Evolutionary conservation across 192 early-diverging fungal genomes (phyloP), one percentile per base, ranked within the genome.

Genomic region (Anaeromyces robustus): DNA sequence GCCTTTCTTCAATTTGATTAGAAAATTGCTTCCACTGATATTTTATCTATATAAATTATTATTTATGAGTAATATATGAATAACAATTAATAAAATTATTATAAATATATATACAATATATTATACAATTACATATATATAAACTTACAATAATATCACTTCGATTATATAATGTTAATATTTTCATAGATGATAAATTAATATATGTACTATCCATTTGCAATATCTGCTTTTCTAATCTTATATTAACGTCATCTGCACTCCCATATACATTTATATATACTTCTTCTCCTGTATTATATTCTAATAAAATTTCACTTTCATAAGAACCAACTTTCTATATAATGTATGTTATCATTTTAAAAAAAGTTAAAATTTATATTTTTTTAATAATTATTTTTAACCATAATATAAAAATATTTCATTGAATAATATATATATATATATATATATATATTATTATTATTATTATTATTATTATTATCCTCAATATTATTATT

Each of bases 21-120:
- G 86, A 81, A 84, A 86, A 89, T 77, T 78, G 82, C 80, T 89
- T 91, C 90, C 90, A 91, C 39, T 84, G 30, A 80, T 86, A 91
- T 41, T 81, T 86, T 28, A 85, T 86, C 87, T 88, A 43, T 30
- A 19, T 30, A 26, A 80, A 34, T 34, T 34, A 34, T 34, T 34
- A 34, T 34, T n/a, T 34, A 34, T 7, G 3, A 34, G 12, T 34
- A 34, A 34, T 34, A 34, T 34, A 34, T 34, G 32, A 34, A 7
- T 34, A 34, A 7, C 32, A 34, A 34, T 34, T 34, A 34, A 7
- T 34, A 34, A 3, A 7, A 12, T 7, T 34, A 34, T 34, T 34
- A 34, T 34, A 7, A 34, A 34, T 12, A 34, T 7, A 7, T 3
- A 34, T 34, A 7, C 12, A 7, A 34, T 7, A 3, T 34, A 34